Evolutionary conservation across 148 eudicot species (phyloP).

Genomic region (Camellia sinensis): DNA sequence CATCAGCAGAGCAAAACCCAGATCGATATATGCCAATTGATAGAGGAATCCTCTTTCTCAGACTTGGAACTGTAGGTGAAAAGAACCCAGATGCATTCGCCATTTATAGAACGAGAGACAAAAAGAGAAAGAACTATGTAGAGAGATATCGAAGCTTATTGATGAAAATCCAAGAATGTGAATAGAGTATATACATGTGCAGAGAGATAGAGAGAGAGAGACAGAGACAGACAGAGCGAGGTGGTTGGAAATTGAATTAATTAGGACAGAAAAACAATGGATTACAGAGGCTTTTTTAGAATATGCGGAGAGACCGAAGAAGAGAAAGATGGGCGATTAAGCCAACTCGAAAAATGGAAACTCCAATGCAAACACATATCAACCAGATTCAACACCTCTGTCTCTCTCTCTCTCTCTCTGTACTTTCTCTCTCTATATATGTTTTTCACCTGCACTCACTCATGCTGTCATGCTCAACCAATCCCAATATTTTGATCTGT

Average conservation of each 20-base stretch:
- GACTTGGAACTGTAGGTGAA: constrained; percentile 29
- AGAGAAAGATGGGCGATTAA: constrained; percentile 10
- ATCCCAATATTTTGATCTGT: neutral
- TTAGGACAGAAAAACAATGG: neutral
- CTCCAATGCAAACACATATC: constrained; percentile 7
- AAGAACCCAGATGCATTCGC: constrained; percentile 51
- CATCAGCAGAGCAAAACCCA: constrained; percentile 40
- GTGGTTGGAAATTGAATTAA: neutral
- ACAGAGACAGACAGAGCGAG: neutral
- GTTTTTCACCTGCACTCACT: no score
- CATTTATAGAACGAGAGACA: constrained; percentile 21
- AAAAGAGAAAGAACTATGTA: neutral
- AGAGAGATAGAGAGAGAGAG: neutral
- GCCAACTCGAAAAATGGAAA: constrained; percentile 15
- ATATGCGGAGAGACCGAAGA: constrained; percentile 11
- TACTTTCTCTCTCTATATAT: neutral
- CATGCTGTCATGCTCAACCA: neutral
- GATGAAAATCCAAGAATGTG: constrained; percentile 9
- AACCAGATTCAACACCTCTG: neutral
- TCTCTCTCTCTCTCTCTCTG: constrained; percentile 6
- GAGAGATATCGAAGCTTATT: neutral
- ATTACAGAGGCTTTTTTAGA: neutral
- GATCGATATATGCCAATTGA: constrained; percentile 34
- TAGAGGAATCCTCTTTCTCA: constrained; percentile 26
- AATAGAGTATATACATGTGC: constrained; percentile 4